A percentile compares a stretch with the other conserved stretches of the same genome.
Evolutionary conservation across 2,329 filamentous ascomycete species (phyloP).

Genomic region (Xylaria sp.): DNA sequence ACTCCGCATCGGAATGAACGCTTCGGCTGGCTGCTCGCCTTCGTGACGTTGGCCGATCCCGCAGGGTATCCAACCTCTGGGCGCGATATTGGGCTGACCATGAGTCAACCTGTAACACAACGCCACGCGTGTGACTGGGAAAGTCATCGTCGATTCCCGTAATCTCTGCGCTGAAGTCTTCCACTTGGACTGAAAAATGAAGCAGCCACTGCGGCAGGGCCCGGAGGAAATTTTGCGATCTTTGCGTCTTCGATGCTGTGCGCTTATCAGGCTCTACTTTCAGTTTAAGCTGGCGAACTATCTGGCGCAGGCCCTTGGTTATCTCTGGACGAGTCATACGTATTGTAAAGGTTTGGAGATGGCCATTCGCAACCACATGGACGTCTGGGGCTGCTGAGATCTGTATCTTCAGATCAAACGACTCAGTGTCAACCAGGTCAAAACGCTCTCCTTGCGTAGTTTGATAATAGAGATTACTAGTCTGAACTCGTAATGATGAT

Average conservation of each 20-base stretch:
- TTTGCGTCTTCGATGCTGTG: constrained; percentile 49
- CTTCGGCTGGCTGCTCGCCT: constrained; percentile 76
- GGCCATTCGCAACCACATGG: constrained; percentile 77
- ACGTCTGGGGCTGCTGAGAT: constrained; percentile 85
- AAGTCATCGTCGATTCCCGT: constrained; percentile 86
- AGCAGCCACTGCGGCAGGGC: constrained; percentile 82
- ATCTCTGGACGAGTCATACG: constrained; percentile 93
- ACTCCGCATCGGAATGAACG: constrained; percentile 69
- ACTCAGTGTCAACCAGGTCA: constrained; percentile 85
- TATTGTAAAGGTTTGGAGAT: constrained; percentile 82
- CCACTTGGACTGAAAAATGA: constrained; percentile 81
- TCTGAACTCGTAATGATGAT: constrained; percentile 79
- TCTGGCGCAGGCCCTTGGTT: constrained; percentile 87
- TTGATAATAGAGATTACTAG: constrained; percentile 92
- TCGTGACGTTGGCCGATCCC: constrained; percentile 58
- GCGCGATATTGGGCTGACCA: constrained; percentile 90
- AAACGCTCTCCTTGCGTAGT: constrained; percentile 81
- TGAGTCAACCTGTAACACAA: constrained; percentile 83
- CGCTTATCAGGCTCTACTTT: constrained; percentile 68
- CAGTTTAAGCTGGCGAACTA: constrained; percentile 78
- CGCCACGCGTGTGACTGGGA: constrained; percentile 77
- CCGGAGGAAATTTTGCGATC: constrained; percentile 71
- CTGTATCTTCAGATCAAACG: constrained; percentile 83
- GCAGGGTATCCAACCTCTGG: constrained; percentile 69
- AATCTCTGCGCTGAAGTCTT: constrained; percentile 87